Conservation (phyloP, 2,329 filamentous ascomycete genomes). For the Botryosphaeria dothidea region DNA sequence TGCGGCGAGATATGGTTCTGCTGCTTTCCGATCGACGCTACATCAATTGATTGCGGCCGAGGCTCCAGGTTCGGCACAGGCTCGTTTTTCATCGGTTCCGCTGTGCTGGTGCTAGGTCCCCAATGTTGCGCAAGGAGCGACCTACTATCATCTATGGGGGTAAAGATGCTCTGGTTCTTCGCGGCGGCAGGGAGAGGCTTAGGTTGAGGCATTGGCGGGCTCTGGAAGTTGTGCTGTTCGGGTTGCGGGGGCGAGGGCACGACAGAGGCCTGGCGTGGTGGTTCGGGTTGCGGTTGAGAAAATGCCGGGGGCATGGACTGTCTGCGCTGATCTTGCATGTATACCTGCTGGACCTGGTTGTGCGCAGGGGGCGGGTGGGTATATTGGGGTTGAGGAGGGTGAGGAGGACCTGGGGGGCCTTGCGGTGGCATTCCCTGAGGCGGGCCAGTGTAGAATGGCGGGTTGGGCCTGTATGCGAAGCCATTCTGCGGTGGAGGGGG, state of each 20-base stretch:
- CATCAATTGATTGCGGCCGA: slow-evolving; percentile 67
- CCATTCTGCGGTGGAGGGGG: slow-evolving; percentile 54
- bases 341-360: slow-evolving; percentile 64
- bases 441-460: slow-evolving; percentile 76
- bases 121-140: slow-evolving; percentile 85
- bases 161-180: slow-evolving; percentile 92
- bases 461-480: slow-evolving; percentile 83
- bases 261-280: slow-evolving; percentile 37
- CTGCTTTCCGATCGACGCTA: slow-evolving; percentile 55
- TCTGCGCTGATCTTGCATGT: slow-evolving; percentile 74
- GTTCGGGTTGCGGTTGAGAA: slow-evolving; percentile 43
- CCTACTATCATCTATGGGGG: slow-evolving; percentile 89
- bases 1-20: slow-evolving; percentile 55
- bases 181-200: slow-evolving; percentile 60
- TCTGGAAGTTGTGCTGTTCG: slow-evolving; percentile 55
- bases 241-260: slow-evolving; percentile 53
- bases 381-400: slow-evolving; percentile 47
- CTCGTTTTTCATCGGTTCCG: slow-evolving; percentile 48
- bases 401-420: slow-evolving; percentile 35
- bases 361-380: slow-evolving; percentile 46
- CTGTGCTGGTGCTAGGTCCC: slow-evolving; percentile 54
- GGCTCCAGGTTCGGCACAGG: slow-evolving; percentile 31
- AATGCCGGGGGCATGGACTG: slow-evolving; percentile 73
- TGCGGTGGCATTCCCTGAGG: slow-evolving; percentile 50
- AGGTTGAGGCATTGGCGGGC: slow-evolving; percentile 59